These are phyloP conservation scores for Musa beccarii DNA, from an alignment of 176 grass and related monocot genomes.

Conservation along the genomic window DNA sequence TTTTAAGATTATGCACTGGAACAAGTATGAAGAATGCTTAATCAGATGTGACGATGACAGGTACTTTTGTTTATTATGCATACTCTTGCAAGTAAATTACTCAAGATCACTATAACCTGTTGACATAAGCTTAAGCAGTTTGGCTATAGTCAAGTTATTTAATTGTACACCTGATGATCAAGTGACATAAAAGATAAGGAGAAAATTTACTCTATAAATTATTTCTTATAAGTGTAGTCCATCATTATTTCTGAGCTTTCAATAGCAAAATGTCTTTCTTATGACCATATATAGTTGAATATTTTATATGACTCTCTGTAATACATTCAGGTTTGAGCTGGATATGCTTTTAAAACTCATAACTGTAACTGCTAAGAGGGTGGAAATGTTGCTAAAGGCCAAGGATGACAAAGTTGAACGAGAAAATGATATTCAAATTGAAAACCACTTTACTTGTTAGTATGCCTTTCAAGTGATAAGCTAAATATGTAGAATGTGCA, in stretches of 20 bases:
- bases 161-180: no score
- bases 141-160: no score
- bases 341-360: slow-evolving; percentile 84
- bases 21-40: slow-evolving; percentile 96
- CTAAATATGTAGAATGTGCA: neutral
- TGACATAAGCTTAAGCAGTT: no score
- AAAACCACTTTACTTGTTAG: slow-evolving; percentile 38
- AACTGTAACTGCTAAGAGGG: slow-evolving; percentile 50
- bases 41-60: slow-evolving; percentile 99
- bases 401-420: neutral
- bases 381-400: slow-evolving; percentile 34
- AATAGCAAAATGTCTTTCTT: no score
- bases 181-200: no score
- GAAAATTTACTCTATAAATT: no score
- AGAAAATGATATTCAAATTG: slow-evolving; percentile 6
- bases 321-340: slow-evolving; percentile 68
- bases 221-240: no score
- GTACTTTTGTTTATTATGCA: slow-evolving; percentile 17
- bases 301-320: neutral
- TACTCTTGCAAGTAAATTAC: neutral
- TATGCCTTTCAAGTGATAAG: neutral
- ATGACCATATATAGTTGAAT: neutral
- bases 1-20: slow-evolving; percentile 91
- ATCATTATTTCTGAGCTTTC: no score
- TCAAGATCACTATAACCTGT: neutral